A percentile compares a stretch with the other conserved stretches of the same genome.
Evolutionary conservation across 1,284 basidiomycete genomes (phyloP).

Genomic region (Grifola frondosa): DNA sequence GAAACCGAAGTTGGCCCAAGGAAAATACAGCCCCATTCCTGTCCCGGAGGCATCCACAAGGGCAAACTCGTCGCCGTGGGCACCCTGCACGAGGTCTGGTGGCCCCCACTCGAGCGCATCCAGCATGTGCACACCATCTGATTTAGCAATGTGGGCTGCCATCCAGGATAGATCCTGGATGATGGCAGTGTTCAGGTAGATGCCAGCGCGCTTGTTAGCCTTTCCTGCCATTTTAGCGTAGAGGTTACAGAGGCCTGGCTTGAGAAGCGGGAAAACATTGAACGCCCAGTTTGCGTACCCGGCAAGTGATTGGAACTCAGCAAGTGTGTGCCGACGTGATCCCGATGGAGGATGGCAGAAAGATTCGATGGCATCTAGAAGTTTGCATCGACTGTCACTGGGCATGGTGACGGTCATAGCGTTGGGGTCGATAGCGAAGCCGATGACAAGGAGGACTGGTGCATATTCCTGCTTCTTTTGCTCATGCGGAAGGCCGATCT

Average conservation of each 20-base stretch:
- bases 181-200: too few relatives aligned
- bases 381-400: too few relatives aligned
- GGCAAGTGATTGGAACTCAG: background rate
- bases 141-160: too few relatives aligned
- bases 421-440: conserved; percentile 35
- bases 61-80: conserved; percentile 1
- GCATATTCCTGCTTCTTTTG: conserved; percentile 39
- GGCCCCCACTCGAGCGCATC: too few relatives aligned
- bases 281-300: background rate
- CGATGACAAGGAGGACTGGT: conserved; percentile 32
- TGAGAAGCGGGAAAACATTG: background rate
- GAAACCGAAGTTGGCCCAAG: conserved; percentile 4
- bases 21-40: conserved; percentile 6
- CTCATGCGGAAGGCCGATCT: conserved; percentile 39
- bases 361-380: too few relatives aligned
- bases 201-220: too few relatives aligned
- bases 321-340: too few relatives aligned
- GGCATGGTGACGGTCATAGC: conserved; percentile 32
- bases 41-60: background rate
- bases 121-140: too few relatives aligned
- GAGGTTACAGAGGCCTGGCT: background rate
- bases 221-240: background rate
- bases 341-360: too few relatives aligned
- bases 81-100: background rate
- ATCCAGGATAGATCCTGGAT: too few relatives aligned